Evolutionary conservation across 2,329 filamentous ascomycete genomes (phyloP).

Genomic region (Aspergillus latus): DNA sequence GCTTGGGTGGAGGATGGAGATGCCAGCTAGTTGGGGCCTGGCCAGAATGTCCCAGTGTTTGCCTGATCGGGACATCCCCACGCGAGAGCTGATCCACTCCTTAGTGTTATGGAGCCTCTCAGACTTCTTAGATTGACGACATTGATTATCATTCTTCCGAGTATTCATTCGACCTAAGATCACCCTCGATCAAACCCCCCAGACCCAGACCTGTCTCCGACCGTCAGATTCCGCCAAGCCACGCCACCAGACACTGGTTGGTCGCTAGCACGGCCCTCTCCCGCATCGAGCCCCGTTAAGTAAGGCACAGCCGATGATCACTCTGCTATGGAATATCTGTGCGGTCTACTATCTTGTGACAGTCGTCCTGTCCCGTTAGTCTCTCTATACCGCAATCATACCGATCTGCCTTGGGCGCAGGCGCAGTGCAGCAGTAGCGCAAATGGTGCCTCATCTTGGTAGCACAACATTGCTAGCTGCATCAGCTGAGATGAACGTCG

Average conservation of each 20-base stretch:
- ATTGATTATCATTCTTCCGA: neutral
- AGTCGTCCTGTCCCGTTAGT: too few species aligned
- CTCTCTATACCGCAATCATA: neutral
- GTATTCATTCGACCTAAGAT: neutral
- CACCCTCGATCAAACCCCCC: neutral
- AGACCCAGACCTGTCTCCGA: neutral
- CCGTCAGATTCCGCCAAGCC: neutral
- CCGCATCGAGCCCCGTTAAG: neutral
- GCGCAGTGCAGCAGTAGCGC: neutral
- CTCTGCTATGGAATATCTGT: neutral
- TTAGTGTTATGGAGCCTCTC: neutral
- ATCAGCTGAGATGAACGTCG: neutral
- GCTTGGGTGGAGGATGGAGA: neutral
- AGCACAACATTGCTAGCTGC: neutral
- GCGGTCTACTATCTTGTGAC: too few species aligned
- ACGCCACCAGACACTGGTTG: neutral
- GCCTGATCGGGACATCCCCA: neutral
- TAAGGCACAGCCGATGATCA: neutral
- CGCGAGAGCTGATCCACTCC: neutral
- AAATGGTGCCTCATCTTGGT: neutral
- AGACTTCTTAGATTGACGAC: neutral
- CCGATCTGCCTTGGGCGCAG: slow-evolving; percentile 2
- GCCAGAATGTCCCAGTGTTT: neutral
- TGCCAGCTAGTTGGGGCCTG: too few species aligned
- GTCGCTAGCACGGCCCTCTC: neutral